Conservation (phyloP, 1,139 yeast genomes). For the Yamadazyma buinensis region DNA sequence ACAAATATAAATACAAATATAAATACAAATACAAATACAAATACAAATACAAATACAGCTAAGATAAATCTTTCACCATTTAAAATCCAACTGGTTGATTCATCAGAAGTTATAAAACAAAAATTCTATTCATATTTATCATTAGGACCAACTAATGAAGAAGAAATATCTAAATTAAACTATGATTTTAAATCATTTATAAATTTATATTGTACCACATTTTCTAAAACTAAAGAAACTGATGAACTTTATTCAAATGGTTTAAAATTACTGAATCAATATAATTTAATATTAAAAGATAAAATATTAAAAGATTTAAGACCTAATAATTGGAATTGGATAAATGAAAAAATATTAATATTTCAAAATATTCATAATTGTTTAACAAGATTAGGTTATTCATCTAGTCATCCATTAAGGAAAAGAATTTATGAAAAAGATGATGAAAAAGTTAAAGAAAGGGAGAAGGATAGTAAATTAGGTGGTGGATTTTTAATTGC, state of each 20-base stretch:
- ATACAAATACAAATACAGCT: no score
- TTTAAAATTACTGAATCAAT: conserved; percentile 9
- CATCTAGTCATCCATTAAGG: conserved; percentile 44
- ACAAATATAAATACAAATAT: no score
- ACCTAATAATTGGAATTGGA: conserved; percentile 40
- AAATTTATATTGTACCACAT: conserved; percentile 16
- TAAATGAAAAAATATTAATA: conserved; percentile 31
- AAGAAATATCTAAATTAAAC: conserved; percentile 9
- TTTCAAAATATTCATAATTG: conserved; percentile 36
- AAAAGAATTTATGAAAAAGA: conserved; percentile 24
- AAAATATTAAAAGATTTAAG: conserved; percentile 39
- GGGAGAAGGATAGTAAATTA: conserved; percentile 3
- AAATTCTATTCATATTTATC: conserved; percentile 36
- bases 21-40: no score
- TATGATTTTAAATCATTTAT: conserved; percentile 1
- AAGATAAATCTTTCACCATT: no score
- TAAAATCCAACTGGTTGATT: conserved; percentile 19
- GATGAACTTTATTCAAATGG: conserved; percentile 31
- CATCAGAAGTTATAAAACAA: conserved; percentile 14
- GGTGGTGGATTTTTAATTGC: conserved; percentile 18
- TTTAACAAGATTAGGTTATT: conserved; percentile 41
- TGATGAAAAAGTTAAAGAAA: background rate
- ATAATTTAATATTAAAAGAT: conserved; percentile 30
- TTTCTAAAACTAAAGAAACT: conserved; percentile 28
- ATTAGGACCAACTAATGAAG: conserved; percentile 32